Conservation (phyloP, 2,329 filamentous ascomycete genomes). For the Orbilia javanica region DNA sequence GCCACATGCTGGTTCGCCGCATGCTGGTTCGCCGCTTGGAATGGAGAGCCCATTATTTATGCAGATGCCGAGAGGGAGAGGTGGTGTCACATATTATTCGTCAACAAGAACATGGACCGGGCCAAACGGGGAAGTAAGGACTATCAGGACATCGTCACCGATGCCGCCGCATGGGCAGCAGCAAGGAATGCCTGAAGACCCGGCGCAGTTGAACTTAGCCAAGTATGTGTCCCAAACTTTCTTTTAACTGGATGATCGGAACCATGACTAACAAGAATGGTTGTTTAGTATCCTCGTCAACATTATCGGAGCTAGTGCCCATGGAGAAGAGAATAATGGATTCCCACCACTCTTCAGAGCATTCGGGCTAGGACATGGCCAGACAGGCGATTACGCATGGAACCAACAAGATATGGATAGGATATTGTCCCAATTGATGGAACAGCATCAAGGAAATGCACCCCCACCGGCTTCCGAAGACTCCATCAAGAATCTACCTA, state of each 20-base stretch:
- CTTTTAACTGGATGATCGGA: background rate
- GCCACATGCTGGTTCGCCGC: slow-evolving; percentile 22
- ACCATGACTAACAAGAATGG: background rate
- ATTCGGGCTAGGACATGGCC: slow-evolving; percentile 59
- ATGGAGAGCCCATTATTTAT: slow-evolving; percentile 45
- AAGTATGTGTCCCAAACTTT: slow-evolving; percentile 18
- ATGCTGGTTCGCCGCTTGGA: slow-evolving; percentile 20
- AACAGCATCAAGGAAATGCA: slow-evolving; percentile 82
- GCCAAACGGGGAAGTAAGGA: slow-evolving; percentile 48
- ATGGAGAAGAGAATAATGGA: slow-evolving; percentile 21
- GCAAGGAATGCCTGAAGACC: slow-evolving; percentile 6
- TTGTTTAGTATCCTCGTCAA: slow-evolving; percentile 35
- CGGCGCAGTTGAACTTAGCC: slow-evolving; percentile 30
- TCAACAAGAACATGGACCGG: slow-evolving; percentile 54
- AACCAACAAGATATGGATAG: slow-evolving; percentile 90
- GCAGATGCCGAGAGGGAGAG: slow-evolving; percentile 44
- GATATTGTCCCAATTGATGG: slow-evolving; percentile 89
- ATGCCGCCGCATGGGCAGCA: slow-evolving; percentile 41
- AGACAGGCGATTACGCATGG: slow-evolving; percentile 84
- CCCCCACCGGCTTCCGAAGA: slow-evolving; percentile 82
- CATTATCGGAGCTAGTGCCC: slow-evolving; percentile 37
- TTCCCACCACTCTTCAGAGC: slow-evolving; percentile 47
- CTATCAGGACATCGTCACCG: slow-evolving; percentile 50
- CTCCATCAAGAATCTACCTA: slow-evolving; percentile 80
- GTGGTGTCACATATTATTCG: slow-evolving; percentile 47